Percentiles rank a stretch among this genome's conserved stretches.
Evolutionary conservation across 108 stramenopile species (phyloP).

Genomic region (Skeletonema marinoi): DNA sequence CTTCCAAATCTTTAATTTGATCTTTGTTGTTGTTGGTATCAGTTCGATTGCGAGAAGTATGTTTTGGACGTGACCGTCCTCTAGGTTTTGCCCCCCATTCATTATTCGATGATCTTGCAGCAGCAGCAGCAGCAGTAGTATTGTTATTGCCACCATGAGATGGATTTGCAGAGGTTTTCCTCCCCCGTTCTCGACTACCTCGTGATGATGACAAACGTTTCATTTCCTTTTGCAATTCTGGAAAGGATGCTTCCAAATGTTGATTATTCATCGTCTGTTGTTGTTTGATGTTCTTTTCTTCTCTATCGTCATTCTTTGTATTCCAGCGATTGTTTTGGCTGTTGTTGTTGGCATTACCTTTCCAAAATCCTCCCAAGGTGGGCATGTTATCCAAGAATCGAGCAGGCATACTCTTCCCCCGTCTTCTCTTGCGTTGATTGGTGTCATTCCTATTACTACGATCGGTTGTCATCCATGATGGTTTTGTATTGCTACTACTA

Average conservation of each 20-base stretch:
- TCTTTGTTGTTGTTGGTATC: background rate
- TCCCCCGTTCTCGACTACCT: background rate
- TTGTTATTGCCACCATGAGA: background rate
- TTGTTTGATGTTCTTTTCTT: background rate
- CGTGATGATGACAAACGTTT: background rate
- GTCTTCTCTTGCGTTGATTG: background rate
- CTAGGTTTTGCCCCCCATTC: background rate
- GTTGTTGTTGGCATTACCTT: background rate
- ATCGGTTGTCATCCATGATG: background rate
- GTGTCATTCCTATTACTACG: background rate
- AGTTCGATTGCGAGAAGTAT: background rate
- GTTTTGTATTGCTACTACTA: background rate
- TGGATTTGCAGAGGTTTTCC: background rate
- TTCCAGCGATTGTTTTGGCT: background rate
- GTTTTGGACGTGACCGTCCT: background rate
- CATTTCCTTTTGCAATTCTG: background rate
- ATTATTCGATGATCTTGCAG: background rate
- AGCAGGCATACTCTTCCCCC: conserved; percentile 6
- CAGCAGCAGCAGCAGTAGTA: no score
- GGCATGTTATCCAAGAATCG: background rate
- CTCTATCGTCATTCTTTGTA: background rate
- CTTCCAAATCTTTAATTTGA: background rate
- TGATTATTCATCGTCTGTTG: background rate
- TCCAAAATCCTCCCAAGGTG: background rate
- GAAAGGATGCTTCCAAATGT: background rate